Conservation (phyloP, 2,329 filamentous ascomycete genomes). For the Aspergillus novoparasiticus region DNA sequence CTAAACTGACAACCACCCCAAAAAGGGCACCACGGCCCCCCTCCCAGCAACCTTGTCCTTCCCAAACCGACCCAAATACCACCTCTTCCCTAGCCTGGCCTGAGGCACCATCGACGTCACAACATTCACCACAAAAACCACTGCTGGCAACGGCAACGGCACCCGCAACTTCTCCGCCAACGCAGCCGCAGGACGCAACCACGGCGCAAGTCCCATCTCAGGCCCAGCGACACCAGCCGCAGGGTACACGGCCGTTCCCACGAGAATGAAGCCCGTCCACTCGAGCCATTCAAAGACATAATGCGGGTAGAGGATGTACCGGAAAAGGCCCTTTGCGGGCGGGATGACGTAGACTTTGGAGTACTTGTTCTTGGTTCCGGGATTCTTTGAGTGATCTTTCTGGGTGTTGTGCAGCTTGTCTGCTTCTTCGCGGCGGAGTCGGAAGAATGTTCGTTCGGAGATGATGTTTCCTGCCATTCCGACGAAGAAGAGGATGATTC, state of each 20-base stretch:
- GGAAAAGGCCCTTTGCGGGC: slow-evolving; percentile 79
- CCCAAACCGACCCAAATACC: slow-evolving; percentile 90
- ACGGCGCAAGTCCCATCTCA: slow-evolving; percentile 37
- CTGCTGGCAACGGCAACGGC: slow-evolving; percentile 69
- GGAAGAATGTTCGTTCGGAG: slow-evolving; percentile 86
- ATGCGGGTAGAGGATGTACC: slow-evolving; percentile 83
- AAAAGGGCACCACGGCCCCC: slow-evolving; percentile 71
- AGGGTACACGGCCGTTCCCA: slow-evolving; percentile 40
- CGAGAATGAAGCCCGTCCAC: slow-evolving; percentile 85
- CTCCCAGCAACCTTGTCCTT: slow-evolving; percentile 73
- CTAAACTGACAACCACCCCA: slow-evolving; percentile 38
- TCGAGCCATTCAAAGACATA: slow-evolving; percentile 98
- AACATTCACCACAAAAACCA: slow-evolving; percentile 84
- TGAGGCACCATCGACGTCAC: slow-evolving; percentile 86
- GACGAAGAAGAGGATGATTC: slow-evolving; percentile 73
- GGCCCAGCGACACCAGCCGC: background rate
- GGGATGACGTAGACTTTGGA: slow-evolving; percentile 85
- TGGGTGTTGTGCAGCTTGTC: slow-evolving; percentile 51
- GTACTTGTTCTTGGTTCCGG: slow-evolving; percentile 51
- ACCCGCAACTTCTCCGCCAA: slow-evolving; percentile 32
- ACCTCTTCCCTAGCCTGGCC: slow-evolving; percentile 75
- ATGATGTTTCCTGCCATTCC: slow-evolving; percentile 81
- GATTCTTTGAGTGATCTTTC: slow-evolving; percentile 41
- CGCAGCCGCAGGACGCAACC: slow-evolving; percentile 37
- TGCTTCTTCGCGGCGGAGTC: slow-evolving; percentile 74